Percentiles rank a stretch among this genome's conserved stretches.
These are phyloP conservation scores for Luvunga scandens DNA, from an alignment of 345 rosid genomes.

Conservation along the genomic window DNA sequence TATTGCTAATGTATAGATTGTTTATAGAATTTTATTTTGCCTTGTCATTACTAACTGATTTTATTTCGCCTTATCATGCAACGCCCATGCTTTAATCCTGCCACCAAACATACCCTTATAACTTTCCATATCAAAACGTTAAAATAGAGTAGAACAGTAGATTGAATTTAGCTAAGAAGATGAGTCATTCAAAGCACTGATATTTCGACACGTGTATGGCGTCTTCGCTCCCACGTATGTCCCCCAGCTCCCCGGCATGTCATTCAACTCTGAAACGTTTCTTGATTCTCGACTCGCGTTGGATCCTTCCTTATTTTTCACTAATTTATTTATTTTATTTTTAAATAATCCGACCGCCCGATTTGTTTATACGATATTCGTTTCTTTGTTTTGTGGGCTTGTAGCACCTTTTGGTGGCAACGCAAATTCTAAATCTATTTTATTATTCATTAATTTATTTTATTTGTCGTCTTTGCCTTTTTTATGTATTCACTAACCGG, in stretches of 20 bases:
- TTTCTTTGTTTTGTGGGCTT: neutral
- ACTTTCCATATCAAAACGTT: too few relatives aligned
- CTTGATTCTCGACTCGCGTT: neutral
- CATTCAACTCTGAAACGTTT: conserved; percentile 8
- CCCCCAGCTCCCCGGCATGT: conserved; percentile 13
- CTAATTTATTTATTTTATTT: neutral
- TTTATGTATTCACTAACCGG: too few relatives aligned
- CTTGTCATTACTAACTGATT: too few relatives aligned
- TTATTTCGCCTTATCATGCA: too few relatives aligned
- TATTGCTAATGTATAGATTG: too few relatives aligned
- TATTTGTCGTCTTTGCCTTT: neutral
- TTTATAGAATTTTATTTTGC: too few relatives aligned
- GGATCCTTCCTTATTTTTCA: neutral
- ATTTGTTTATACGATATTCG: neutral
- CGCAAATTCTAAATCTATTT: neutral
- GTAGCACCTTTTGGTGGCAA: neutral
- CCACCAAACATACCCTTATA: too few relatives aligned
- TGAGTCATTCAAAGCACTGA: neutral
- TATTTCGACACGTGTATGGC: conserved; percentile 5
- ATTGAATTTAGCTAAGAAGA: too few relatives aligned
- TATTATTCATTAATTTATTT: neutral
- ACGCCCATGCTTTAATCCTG: too few relatives aligned
- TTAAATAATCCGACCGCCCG: neutral
- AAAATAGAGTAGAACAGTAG: too few relatives aligned
- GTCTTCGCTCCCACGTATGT: neutral